phyloP scores from a whole-genome alignment of 2,329 filamentous ascomycete species.

The Amphichorda felina region DNA sequence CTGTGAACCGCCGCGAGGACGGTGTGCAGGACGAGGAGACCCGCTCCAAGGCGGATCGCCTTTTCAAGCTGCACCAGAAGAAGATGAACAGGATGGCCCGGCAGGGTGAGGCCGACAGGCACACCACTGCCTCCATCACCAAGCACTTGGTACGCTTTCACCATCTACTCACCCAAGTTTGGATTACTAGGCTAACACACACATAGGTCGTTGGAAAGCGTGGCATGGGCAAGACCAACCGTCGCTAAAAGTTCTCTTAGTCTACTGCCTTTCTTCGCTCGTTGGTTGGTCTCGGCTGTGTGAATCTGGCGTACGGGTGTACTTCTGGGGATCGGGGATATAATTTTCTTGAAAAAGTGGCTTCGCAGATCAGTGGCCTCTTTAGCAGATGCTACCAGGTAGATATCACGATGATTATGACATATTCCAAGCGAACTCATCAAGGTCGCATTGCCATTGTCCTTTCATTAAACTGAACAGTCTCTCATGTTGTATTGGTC shows the following conservation, averaged over 20 bases:
- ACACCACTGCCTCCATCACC: constrained; percentile 65
- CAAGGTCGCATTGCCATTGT: too few relatives aligned
- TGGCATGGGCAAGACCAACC: constrained; percentile 78
- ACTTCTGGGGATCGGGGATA: background rate
- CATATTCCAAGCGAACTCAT: too few relatives aligned
- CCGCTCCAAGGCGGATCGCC: constrained; percentile 70
- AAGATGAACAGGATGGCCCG: constrained; percentile 98
- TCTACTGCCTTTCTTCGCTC: background rate
- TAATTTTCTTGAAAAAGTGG: background rate
- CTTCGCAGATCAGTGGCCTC: background rate
- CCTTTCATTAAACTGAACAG: too few relatives aligned
- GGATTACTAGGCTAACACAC: constrained; percentile 17
- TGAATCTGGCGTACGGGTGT: constrained; percentile 2
- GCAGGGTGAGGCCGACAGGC: constrained; percentile 92
- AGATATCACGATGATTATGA: constrained; percentile 5
- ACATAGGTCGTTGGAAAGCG: constrained; percentile 76
- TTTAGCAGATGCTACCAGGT: too few relatives aligned
- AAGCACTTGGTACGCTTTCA: constrained; percentile 74
- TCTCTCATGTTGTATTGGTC: too few relatives aligned
- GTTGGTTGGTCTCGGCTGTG: background rate
- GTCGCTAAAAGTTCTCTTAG: constrained; percentile 36
- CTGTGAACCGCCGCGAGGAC: constrained; percentile 58
- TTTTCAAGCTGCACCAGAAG: constrained; percentile 86
- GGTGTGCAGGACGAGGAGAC: constrained; percentile 59
- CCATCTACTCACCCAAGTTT: constrained; percentile 1